Evolutionary conservation across 441 rosid species (phyloP).

Genomic region (Populus trichocarpa): DNA sequence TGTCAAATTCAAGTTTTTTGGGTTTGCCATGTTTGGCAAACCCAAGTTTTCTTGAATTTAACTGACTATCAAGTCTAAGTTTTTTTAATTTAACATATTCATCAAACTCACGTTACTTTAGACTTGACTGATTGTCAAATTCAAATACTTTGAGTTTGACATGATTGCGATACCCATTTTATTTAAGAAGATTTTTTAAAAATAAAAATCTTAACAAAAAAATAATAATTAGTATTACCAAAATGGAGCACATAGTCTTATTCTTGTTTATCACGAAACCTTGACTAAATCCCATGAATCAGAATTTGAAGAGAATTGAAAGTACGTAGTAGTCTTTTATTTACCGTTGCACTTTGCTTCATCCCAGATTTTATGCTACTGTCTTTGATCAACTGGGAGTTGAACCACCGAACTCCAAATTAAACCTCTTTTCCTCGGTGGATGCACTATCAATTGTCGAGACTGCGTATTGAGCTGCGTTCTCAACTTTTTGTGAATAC

Average conservation of each 20-base stretch:
- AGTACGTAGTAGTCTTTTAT: background rate
- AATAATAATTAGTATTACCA: background rate
- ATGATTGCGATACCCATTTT: rapidly evolving
- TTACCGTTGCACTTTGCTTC: background rate
- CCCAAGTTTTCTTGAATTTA: no score
- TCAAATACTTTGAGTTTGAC: rapidly evolving
- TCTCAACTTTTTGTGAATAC: background rate
- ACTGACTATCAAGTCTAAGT: no score
- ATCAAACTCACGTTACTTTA: no score
- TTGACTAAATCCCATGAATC: background rate
- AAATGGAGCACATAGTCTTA: background rate
- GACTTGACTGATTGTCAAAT: no score
- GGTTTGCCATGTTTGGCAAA: rapidly evolving
- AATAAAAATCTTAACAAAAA: no score
- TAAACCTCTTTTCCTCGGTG: background rate
- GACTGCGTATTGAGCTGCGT: background rate
- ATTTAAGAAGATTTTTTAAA: no score
- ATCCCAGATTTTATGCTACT: background rate
- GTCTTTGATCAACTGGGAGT: background rate
- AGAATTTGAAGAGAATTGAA: background rate
- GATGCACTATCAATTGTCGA: background rate
- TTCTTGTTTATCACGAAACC: background rate
- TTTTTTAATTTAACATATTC: no score
- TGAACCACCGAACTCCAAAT: background rate
- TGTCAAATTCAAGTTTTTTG: no score